Evolutionary conservation across 768 basidiomycete genomes (phyloP), one percentile per base, ranked within the genome.

Genomic region (Rhodotorula graminis): DNA sequence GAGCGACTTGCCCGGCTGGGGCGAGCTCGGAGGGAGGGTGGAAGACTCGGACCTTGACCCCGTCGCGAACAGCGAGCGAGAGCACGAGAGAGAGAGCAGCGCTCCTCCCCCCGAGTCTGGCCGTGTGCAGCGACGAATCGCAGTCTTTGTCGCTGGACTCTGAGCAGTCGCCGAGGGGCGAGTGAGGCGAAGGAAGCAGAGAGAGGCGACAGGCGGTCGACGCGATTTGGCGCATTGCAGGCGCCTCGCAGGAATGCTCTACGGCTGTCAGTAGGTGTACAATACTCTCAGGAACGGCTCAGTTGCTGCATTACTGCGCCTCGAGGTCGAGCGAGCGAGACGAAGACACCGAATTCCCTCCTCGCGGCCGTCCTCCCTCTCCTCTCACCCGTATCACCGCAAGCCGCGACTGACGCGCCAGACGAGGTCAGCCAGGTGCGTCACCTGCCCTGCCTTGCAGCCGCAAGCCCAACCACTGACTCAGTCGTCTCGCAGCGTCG

Each of bases 11-110:
- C 47, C 69, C 62, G 44, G 29, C 69, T 25, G 33, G 69, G 69
- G 47, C 50, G 29, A 50, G 49, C 44, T 47, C 15, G 44, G 44
- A 18, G 29, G 69, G 69, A 53, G 53, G 25, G 53, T 31, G 33
- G 21, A 64, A 70, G 69, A 59, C 69, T 70, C 69, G 69, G 69
- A 70, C 69, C 69, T 70, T 70, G 69, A 70, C 68, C 68, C 68
- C 68, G 68, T 69, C 68, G 68, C 63, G 56, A 64, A 27, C 37
- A 29, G 29, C 15, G 52, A 42, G 55, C 25, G 16, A 46, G 44
- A 46, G 37, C 37, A 46, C 14, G 2, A 12, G 61, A 50, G 29
- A 2, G 18, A 8, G 1, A 18, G 50, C 50, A 6, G 11, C 23
- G 23, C 6, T n/a, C n/a, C n/a, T n/a, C n/a, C n/a, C n/a, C 23